phyloP scores from a whole-genome alignment of 2,329 filamentous ascomycete species.

The Penicillium verrucosum region DNA sequence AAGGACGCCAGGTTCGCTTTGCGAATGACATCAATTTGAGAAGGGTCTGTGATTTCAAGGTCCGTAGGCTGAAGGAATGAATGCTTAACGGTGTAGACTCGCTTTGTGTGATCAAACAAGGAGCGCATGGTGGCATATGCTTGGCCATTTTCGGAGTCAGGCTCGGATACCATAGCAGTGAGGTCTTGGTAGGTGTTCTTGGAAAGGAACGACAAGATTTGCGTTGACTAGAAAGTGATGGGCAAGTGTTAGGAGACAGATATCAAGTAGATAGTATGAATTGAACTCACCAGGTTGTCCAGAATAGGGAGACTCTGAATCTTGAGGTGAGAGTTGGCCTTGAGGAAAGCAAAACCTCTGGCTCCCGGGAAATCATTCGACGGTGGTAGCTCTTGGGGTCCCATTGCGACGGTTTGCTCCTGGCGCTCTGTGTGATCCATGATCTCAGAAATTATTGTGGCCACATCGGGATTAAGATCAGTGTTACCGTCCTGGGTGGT shows the following conservation, averaged over 20 bases:
- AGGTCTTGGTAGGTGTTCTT: slow-evolving; percentile 57
- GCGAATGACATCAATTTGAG: slow-evolving; percentile 58
- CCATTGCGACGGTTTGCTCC: slow-evolving; percentile 39
- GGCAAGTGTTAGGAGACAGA: background rate
- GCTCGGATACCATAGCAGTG: slow-evolving; percentile 55
- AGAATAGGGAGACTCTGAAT: slow-evolving; percentile 60
- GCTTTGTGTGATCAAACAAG: slow-evolving; percentile 62
- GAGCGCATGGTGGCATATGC: slow-evolving; percentile 61
- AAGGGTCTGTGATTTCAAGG: slow-evolving; percentile 50
- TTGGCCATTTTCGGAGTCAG: slow-evolving; percentile 56
- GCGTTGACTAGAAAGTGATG: slow-evolving; percentile 49
- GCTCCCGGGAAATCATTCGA: slow-evolving; percentile 29
- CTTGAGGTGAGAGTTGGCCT: slow-evolving; percentile 49
- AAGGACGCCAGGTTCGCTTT: slow-evolving; percentile 66
- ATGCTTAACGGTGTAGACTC: slow-evolving; percentile 56
- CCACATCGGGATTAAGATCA: slow-evolving; percentile 35
- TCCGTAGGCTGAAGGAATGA: slow-evolving; percentile 56
- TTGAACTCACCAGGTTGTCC: slow-evolving; percentile 54
- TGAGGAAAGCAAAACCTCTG: slow-evolving; percentile 39
- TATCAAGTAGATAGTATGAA: background rate
- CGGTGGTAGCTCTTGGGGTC: slow-evolving; percentile 33
- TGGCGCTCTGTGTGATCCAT: slow-evolving; percentile 44
- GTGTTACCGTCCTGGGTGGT: slow-evolving; percentile 22
- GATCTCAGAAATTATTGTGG: slow-evolving; percentile 42
- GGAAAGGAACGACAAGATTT: slow-evolving; percentile 57